Evolutionary conservation across 2,329 filamentous ascomycete species (phyloP), one percentile per base, ranked within the genome.

Genomic region (Aspergillus sp.): DNA sequence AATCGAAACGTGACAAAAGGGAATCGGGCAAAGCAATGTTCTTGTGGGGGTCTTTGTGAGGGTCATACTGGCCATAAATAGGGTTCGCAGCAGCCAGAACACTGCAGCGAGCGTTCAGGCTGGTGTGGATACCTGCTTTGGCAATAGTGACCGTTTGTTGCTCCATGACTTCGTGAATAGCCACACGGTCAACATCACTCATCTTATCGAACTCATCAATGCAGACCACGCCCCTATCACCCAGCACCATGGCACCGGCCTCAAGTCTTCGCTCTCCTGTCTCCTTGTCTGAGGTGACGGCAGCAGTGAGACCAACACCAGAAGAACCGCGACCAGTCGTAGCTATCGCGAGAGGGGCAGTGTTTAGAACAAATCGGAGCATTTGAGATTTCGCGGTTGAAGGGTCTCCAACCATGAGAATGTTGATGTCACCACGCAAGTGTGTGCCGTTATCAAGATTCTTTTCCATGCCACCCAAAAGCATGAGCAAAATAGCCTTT

Each of bases 181-280:
- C 95, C 4, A 99, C 95, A 72, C 95, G 87, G 76, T 99, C 95
- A 57, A 98, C 89, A 72, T 99, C 95, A 57, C 92, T 97, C 95
- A 99, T 99, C 77, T 99, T 99, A 80, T 99, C 95, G 66, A 99
- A 99, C 71, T 99, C 95, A 73, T 99, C 95, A 65, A 99, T 99
- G 79, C 95, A 99, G 35, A 99, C 95, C 11, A 99, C 93, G 66
- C 95, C 95, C 62, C 95, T 89, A 74, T 99, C 95, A 62, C 88
- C 95, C 70, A 99, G 90, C 60, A 99, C 95, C 95, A 99, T 99
- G 63, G 95, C 95, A 84, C 95, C 95, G 15, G 95, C 95, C 77
- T 99, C 95, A 1, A 99, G 84, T 64, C 95, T 86, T 64, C 95
- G 86, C 73, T 99, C 95, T 58, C 95, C 95, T 1, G 95, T 99